Base-by-base conservation (phyloP, 2,329 filamentous ascomycete genomes). In the Talaromyces islandicus region DNA sequence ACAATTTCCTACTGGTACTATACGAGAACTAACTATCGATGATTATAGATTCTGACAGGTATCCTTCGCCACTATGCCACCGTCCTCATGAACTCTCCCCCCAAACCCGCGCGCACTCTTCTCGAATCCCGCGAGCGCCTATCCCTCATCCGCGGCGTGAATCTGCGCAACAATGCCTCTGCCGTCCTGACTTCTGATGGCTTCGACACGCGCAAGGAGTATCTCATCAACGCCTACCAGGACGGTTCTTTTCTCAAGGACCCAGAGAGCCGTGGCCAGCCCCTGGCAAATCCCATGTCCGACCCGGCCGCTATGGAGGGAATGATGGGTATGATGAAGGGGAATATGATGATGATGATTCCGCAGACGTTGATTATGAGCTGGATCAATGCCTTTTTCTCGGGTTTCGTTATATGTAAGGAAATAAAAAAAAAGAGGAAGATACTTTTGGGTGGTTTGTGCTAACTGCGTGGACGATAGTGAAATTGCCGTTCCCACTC, bases 241-340 rank as follows among this genome's bases (percentile, higher is more conserved):
- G 88, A 86, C 25, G 94, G 95, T 54, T 85, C 85, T 35, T 99
- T 92, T 72, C 81, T 99, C 54, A 97, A 96, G 73, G 90, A 95
- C 64, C 92, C 92, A 1, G 90, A 94, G 58, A 85, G 82, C 70
- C 88, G 89, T 71, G 92, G 92, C 57, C 90, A 97, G 77, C 89
- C 92, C 3, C 88, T 92, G 21, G 86, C 91, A 41, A 99, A 97
- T 77, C 94, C 94, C 4, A 92, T 99, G 85, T 90, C 89, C 11
- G 94, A 99, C 74, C 95, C 95, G 24, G 89, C 89, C 54, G 91
- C 91, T 61, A 99, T 99, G 94, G 95, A 99, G 73, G 93, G 92
- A 67, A 99, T 99, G 94, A 99, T 99, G 94, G 93, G 94, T 67
- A 96, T 96, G 91, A 96, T 99, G 91, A 99, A 99, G 85, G 92